Evolutionary conservation across 371 early-diverging fungal species (phyloP).

Genomic region (Mucor racemosus): DNA sequence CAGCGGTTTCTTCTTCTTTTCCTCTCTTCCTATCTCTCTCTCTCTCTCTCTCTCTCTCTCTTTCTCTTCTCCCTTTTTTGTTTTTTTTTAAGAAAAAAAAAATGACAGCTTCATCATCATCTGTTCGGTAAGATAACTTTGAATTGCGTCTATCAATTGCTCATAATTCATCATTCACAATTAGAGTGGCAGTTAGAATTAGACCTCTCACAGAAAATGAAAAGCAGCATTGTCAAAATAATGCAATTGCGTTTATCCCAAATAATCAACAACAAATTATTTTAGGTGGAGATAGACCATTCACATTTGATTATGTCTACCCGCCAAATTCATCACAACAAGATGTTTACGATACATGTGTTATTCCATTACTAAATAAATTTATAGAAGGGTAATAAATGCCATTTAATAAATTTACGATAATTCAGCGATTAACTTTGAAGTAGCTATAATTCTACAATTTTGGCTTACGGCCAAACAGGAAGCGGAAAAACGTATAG

Average conservation of each 20-base stretch:
- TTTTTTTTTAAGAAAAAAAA: slow-evolving; percentile 6
- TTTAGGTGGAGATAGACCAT: slow-evolving; percentile 68
- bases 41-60: slow-evolving; percentile 10
- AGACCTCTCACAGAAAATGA: slow-evolving; percentile 81
- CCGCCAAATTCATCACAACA: slow-evolving; percentile 72
- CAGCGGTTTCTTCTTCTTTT: slow-evolving; percentile 9
- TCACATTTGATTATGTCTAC: slow-evolving; percentile 90
- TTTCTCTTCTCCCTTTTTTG: neutral
- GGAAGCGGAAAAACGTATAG: slow-evolving; percentile 65
- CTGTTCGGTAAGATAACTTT: slow-evolving; percentile 23
- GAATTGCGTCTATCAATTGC: neutral
- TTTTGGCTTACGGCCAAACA: slow-evolving; percentile 41
- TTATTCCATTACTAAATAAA: slow-evolving; percentile 74
- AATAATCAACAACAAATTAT: slow-evolving; percentile 64
- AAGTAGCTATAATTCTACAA: neutral
- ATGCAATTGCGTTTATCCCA: slow-evolving; percentile 64
- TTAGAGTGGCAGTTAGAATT: slow-evolving; percentile 76
- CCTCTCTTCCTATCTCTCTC: slow-evolving; percentile 8
- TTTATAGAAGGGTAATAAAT: slow-evolving; percentile 84
- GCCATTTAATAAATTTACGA: neutral
- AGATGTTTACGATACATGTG: slow-evolving; percentile 71
- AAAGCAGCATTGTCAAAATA: slow-evolving; percentile 60
- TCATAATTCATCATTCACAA: neutral
- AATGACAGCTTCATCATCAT: slow-evolving; percentile 22
- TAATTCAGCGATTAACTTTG: neutral